Evolutionary conservation across 805 yeast genomes (phyloP), one percentile per base, ranked within the genome.

Genomic region (Sugiyamaella chiloensis): DNA sequence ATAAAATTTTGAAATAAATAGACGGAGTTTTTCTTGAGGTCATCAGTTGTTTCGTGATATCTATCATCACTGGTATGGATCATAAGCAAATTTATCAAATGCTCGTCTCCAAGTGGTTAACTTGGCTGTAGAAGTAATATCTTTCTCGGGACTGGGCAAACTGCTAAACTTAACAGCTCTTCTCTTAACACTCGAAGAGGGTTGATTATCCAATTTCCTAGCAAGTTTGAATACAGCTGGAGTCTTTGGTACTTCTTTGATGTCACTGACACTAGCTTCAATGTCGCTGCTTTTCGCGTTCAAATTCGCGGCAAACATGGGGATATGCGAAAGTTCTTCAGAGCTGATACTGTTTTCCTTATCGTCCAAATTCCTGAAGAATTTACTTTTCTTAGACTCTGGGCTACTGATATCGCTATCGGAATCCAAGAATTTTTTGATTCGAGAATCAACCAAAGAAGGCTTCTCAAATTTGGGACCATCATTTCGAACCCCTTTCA

Each of bases 351-450:
- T 21, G 37, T 34, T 34, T 34, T 34, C 37, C 19, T 34, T 34
- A 17, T n/a, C n/a, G 29, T 34, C 37, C 14, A 34, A 34, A 5
- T 5, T 3, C 7, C 19, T 34, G 40, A 42, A 42, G 24, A 21
- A 36, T 17, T 24, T 40, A 24, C 43, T 37, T 21, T 34, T 34
- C 19, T 16, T 34, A 12, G 37, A 34, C 7, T 34, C 37, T 5
- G 37, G 37, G 20, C 37, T 34, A 8, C 37, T 34, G 37, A 20
- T 41, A 5, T 40, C 44, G 23, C 45, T 40, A 26, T 40, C 49
- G 4, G 50, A 46, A 19, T 46, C 50, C 7, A 46, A 17, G 30
- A 31, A 46, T 5, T n/a, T 14, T 19, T 46, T 40, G n/a, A 40
- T 24, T 23, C 43, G 37, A n/a, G 21, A 17, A 19, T 16, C 16